Evolutionary conservation across 1,284 basidiomycete genomes (phyloP).

Genomic region (Baeospora myosura): DNA sequence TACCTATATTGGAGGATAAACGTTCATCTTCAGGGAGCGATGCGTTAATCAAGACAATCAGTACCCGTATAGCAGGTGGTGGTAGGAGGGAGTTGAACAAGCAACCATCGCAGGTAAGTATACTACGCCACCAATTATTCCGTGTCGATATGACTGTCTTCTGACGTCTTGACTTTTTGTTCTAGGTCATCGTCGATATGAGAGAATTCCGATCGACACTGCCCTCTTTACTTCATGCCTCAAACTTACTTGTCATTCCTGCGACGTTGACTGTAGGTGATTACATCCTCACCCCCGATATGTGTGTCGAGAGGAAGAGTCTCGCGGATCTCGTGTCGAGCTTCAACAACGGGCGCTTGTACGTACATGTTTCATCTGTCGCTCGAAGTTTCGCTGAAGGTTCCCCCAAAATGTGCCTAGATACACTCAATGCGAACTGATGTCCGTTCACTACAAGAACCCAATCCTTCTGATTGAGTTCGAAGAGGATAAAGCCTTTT

Average conservation of each 20-base stretch:
- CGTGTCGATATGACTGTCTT: too few species aligned
- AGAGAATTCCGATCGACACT: conserved; percentile 92
- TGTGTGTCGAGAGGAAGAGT: conserved; percentile 95
- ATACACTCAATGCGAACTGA: conserved; percentile 94
- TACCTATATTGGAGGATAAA: conserved; percentile 80
- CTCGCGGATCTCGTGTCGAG: conserved; percentile 86
- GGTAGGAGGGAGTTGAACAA: conserved; percentile 65
- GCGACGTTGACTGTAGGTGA: conserved; percentile 93
- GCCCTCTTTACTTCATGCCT: conserved; percentile 85
- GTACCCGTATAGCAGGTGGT: conserved; percentile 81
- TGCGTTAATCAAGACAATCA: conserved; percentile 78
- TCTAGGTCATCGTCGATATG: conserved; percentile 90
- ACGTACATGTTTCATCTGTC: conserved; percentile 30
- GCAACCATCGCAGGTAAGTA: conserved; percentile 63
- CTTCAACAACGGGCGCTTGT: conserved; percentile 92
- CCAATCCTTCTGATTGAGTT: conserved; percentile 97
- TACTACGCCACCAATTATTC: conserved; percentile 1
- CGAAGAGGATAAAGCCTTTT: conserved; percentile 94
- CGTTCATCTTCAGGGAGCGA: conserved; percentile 39
- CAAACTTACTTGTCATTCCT: conserved; percentile 77
- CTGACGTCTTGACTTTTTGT: too few species aligned
- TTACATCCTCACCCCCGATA: conserved; percentile 92
- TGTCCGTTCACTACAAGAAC: conserved; percentile 94
- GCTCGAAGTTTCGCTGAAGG: background rate
- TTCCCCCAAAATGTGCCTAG: conserved; percentile 32